Conservation (phyloP, 805 yeast species). For the Kodamaea restingae region DNA sequence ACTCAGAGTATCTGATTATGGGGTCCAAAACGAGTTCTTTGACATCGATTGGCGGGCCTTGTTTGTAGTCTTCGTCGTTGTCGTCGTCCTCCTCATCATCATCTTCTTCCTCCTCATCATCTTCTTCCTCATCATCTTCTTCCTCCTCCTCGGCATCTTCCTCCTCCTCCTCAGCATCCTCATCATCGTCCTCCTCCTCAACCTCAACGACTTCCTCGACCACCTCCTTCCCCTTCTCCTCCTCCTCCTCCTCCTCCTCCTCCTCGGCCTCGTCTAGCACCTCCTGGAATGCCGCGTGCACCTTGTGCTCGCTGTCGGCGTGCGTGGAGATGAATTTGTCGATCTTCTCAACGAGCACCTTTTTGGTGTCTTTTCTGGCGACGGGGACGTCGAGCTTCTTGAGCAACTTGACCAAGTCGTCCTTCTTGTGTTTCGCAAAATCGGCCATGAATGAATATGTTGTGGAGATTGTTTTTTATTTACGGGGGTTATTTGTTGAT, state of each 20-base stretch:
- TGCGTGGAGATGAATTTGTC: constrained; percentile 24
- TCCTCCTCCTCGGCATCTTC: constrained; percentile 11
- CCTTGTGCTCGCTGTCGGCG: constrained; percentile 20
- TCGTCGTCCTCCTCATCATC: constrained; percentile 33
- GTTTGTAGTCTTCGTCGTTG: constrained; percentile 34
- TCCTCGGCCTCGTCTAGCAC: constrained; percentile 18
- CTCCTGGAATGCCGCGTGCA: constrained; percentile 16
- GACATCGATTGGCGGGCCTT: constrained; percentile 37
- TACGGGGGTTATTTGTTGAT: constrained; percentile 3
- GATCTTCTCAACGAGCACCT: constrained; percentile 36
- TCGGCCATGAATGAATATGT: constrained; percentile 22
- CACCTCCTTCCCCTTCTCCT: constrained; percentile 19
- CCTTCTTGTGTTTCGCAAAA: constrained; percentile 29
- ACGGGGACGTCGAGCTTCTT: constrained; percentile 33
- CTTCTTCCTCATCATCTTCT: constrained; percentile 20
- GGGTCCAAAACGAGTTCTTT: constrained; percentile 39
- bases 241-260: constrained; percentile 15
- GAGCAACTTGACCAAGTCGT: constrained; percentile 35
- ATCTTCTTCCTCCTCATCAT: constrained; percentile 17
- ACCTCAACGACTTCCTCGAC: constrained; percentile 14
- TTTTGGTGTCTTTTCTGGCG: constrained; percentile 39
- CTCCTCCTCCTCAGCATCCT: constrained; percentile 18
- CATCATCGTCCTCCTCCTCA: constrained; percentile 19
- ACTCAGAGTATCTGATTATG: constrained; percentile 28
- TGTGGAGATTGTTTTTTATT: constrained; percentile 3